These are phyloP conservation scores for Ramularia endophylla DNA, from an alignment of 2,329 filamentous ascomycete species.

Conservation along the genomic window DNA sequence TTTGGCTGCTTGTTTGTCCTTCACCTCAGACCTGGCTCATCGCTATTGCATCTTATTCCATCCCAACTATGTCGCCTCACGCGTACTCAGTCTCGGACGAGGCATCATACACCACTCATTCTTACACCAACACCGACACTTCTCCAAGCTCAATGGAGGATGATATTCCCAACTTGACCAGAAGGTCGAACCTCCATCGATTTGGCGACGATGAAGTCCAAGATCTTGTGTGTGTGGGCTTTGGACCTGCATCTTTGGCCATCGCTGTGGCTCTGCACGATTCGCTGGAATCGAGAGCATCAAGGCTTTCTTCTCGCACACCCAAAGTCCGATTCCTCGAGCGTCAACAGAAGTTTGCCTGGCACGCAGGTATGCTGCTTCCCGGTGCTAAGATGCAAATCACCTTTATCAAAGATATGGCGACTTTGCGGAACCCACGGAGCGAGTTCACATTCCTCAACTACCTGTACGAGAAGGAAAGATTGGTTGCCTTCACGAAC, in stretches of 20 bases:
- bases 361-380: conserved; percentile 94
- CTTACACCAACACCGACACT: conserved; percentile 4
- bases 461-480: conserved; percentile 74
- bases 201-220: conserved; percentile 59
- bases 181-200: conserved; percentile 38
- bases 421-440: conserved; percentile 77
- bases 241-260: conserved; percentile 84
- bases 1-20: conserved; percentile 1
- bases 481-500: conserved; percentile 89
- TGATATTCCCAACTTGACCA: conserved; percentile 13
- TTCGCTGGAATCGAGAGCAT: conserved; percentile 47
- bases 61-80: conserved; percentile 18
- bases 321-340: conserved; percentile 84
- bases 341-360: conserved; percentile 74
- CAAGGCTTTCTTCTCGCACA: conserved; percentile 32
- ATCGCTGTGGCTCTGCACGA: conserved; percentile 88
- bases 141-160: conserved; percentile 8
- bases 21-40: background rate
- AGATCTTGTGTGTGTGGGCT: conserved; percentile 86
- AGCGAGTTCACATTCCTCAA: conserved; percentile 95
- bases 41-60: background rate
- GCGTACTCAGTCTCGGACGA: conserved; percentile 9
- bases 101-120: background rate
- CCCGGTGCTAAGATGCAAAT: conserved; percentile 96
- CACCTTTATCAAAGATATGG: conserved; percentile 93